phyloP scores from a whole-genome alignment of 495 filamentous ascomycete genomes.

The Aspergillus bertholletiae region DNA sequence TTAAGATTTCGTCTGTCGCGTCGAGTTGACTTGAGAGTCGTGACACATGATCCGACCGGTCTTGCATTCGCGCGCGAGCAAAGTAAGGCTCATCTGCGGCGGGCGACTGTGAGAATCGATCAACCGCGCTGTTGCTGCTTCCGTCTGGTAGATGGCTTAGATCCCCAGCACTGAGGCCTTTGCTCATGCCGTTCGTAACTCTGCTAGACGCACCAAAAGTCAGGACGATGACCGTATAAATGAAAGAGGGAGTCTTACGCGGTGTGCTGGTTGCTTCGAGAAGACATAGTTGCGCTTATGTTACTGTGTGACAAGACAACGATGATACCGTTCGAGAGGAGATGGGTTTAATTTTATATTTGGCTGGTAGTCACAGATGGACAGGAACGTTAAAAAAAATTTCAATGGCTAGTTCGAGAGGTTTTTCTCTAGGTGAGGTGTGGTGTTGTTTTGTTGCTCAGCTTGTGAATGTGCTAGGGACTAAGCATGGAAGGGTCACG shows the following conservation, averaged over 20 bases:
- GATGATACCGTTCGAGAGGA: background rate
- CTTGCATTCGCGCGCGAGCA: conserved; percentile 29
- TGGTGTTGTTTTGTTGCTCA: background rate
- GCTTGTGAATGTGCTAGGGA: conserved; percentile 3
- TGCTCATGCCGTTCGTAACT: conserved; percentile 14
- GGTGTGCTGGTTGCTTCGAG: conserved; percentile 10
- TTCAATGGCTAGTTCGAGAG: background rate
- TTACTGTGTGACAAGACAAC: background rate
- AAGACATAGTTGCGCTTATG: conserved; percentile 17
- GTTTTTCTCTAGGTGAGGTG: background rate
- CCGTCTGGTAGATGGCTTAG: conserved; percentile 28
- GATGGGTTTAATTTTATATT: background rate
- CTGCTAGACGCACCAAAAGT: conserved; percentile 11
- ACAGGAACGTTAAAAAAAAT: too few species aligned
- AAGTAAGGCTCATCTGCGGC: conserved; percentile 40
- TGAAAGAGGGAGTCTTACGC: conserved; percentile 13
- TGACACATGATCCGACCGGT: conserved; percentile 30
- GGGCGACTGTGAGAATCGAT: conserved; percentile 30
- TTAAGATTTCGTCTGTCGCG: conserved; percentile 33
- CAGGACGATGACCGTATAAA: background rate
- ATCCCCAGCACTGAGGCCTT: conserved; percentile 27
- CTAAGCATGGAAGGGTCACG: background rate
- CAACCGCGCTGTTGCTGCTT: conserved; percentile 22
- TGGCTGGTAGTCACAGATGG: background rate
- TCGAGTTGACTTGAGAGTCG: conserved; percentile 34